Evolutionary conservation across 1,284 basidiomycete genomes (phyloP), one percentile per base, ranked within the genome.

Genomic region (Rhodotorula sp.): DNA sequence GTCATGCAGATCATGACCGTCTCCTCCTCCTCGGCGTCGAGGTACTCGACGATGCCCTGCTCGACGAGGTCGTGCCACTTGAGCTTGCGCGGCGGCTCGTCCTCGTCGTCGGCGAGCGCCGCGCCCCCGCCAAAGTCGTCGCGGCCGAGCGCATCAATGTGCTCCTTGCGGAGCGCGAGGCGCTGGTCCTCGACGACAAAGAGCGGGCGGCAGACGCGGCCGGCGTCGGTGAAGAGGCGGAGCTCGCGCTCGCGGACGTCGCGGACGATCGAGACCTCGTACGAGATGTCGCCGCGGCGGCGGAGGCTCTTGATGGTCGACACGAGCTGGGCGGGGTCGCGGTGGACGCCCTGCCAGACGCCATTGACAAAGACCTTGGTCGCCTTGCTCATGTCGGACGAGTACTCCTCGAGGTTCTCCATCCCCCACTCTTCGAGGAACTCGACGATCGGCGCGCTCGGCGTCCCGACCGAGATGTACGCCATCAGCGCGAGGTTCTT

Each of bases 1-100:
- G 92, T 94, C 97, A 99, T 99, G 76, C 92, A 94, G 77, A 99
- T 99, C 90, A 99, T 94, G 67, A 97, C 94, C 2, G 96, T 97
- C 83, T 99, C 97, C 83, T 99, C 96, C 82, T 99, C 97, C 81
- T 99, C 96, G 0, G 97, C 96, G 82, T 99, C 97, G 79, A 99
- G 84, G 68, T 97, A 86, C 83, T 99, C 97, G 75, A 99, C 88
- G 63, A 97, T 88, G 72, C 96, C 97, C 51, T 88, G 87, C 78
- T 91, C 90, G 67, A 99, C 85, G 69, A 99, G 82, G 46, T 91
- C 86, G 66, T 91, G 88, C 93, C 94, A 99, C 72, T 89, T 90
- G 82, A 89, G 78, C 77, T 60, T 79, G 54, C 46, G 50, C 32
- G 44, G 34, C 50, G n/a, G 13, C 13, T n/a, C 50, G 10, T 29